Conservation (phyloP, 2,329 filamentous ascomycete species). For the Leptographium lundbergii region DNA sequence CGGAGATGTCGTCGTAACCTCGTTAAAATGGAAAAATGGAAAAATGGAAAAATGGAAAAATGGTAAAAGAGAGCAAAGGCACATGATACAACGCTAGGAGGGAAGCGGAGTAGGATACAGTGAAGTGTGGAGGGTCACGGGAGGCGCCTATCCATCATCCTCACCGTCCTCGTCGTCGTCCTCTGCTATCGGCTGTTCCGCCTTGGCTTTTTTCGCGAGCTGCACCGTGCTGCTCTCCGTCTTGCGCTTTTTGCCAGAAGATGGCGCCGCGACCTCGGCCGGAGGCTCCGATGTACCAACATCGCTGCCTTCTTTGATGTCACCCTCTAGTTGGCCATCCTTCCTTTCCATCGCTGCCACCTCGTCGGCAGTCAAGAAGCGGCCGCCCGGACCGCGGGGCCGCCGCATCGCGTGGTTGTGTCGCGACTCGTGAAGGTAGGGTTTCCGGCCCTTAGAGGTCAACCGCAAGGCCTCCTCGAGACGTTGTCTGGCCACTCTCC, state of each 20-base stretch:
- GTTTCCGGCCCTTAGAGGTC: conserved; percentile 90
- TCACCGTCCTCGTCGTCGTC: conserved; percentile 24
- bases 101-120: background rate
- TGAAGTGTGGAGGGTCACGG: background rate
- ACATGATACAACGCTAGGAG: background rate
- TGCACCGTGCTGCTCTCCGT: conserved; percentile 35
- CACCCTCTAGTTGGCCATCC: conserved; percentile 28
- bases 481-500: conserved; percentile 82
- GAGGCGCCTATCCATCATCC: conserved; percentile 9
- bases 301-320: conserved; percentile 23
- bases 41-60: conserved; percentile 2
- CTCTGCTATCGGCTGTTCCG: conserved; percentile 26
- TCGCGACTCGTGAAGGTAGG: conserved; percentile 91
- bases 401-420: conserved; percentile 98
- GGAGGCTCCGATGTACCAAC: conserved; percentile 14
- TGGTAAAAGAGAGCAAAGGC: background rate
- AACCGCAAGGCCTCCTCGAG: conserved; percentile 84
- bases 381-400: conserved; percentile 82
- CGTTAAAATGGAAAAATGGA: conserved; percentile 2
- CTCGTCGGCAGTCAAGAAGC: conserved; percentile 93
- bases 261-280: background rate
- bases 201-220: conserved; percentile 41
- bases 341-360: conserved; percentile 76
- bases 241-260: conserved; percentile 46
- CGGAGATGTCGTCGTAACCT: conserved; percentile 8